Evolutionary conservation across 192 early-diverging fungal genomes (phyloP), one percentile per base, ranked within the genome.

Genomic region (Paraglomus brasilianum): DNA sequence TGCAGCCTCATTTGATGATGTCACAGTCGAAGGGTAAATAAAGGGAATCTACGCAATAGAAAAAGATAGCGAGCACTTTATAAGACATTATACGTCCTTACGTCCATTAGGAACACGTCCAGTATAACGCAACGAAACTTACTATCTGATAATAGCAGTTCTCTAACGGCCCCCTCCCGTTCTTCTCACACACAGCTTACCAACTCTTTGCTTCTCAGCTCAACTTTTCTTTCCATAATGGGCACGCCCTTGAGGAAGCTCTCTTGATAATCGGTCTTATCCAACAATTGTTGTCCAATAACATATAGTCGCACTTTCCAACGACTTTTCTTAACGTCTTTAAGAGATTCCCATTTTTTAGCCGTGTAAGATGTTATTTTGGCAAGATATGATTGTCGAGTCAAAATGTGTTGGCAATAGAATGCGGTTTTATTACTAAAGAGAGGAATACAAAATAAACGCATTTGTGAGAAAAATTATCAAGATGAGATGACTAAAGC

Each of bases 211-310:
- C 19, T 71, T 50, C 30, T 61, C 58, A 60, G 74, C 70, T 10
- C 78, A 22, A 64, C 78, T 75, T 43, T 78, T 77, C 50, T 84
- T 87, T 13, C 73, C 76, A 15, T 24, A 69, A 44, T 30, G 24
- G 89, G 89, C 5, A 92, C 74, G 39, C 80, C 82, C 65, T 92
- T 92, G 24, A 92, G 72, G 74, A 92, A 92, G 51, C 83, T 87
- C 76, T 92, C 91, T 40, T 81, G 80, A 66, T 90, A 85, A 69
- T 90, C 87, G 42, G 89, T 82, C 60, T 78, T 82, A 72, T 91
- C 88, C 80, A 92, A 83, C 53, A 92, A 78, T 15, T 76, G 65
- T 24, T 81, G 81, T 39, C 91, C 91, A 21, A 75, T 77, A 13
- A 74, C 21, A 64, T 87, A 86, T 10, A 91, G 77, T 19, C 81